Percentiles rank a stretch among this genome's conserved stretches.
These are phyloP conservation scores for Aspergillus heteromorphus DNA, from an alignment of 495 filamentous ascomycete species.

Conservation along the genomic window DNA sequence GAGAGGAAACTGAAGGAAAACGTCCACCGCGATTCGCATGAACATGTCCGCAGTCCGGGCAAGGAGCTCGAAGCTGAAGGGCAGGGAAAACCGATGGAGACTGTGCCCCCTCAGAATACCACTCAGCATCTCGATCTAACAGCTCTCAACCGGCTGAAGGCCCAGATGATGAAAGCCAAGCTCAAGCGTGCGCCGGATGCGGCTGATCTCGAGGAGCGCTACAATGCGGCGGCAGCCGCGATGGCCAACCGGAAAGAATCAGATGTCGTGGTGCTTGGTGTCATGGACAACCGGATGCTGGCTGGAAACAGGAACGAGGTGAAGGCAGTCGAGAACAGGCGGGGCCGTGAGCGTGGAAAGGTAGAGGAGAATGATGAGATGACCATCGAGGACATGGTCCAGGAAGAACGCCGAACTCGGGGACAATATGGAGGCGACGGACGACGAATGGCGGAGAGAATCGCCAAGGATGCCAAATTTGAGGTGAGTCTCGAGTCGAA, in stretches of 20 bases:
- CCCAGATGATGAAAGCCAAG: constrained; percentile 91
- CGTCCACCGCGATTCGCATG: constrained; percentile 28
- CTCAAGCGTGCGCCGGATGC: constrained; percentile 68
- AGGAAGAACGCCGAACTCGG: constrained; percentile 79
- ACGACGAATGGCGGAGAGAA: constrained; percentile 76
- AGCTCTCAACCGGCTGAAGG: constrained; percentile 80
- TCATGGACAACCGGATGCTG: constrained; percentile 85
- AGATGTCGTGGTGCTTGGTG: constrained; percentile 72
- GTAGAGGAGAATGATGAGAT: constrained; percentile 93
- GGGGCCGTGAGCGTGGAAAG: constrained; percentile 71
- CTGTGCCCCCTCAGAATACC: constrained; percentile 30
- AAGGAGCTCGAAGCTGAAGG: constrained; percentile 40
- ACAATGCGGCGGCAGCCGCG: constrained; percentile 62
- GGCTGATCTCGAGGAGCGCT: constrained; percentile 75
- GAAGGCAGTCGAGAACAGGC: constrained; percentile 65
- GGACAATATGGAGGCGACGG: constrained; percentile 79
- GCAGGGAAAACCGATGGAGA: constrained; percentile 41
- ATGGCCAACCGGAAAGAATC: constrained; percentile 54
- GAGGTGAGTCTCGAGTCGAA: constrained; percentile 42
- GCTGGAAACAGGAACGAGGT: constrained; percentile 70
- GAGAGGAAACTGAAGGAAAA: constrained; percentile 59
- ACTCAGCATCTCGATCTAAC: constrained; percentile 62
- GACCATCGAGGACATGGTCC: constrained; percentile 92
- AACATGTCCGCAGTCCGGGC: constrained; percentile 29
- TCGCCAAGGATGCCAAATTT: constrained; percentile 88